Evolutionary conservation across 768 basidiomycete species (phyloP).

Genomic region (Gymnopilus dilepis): DNA sequence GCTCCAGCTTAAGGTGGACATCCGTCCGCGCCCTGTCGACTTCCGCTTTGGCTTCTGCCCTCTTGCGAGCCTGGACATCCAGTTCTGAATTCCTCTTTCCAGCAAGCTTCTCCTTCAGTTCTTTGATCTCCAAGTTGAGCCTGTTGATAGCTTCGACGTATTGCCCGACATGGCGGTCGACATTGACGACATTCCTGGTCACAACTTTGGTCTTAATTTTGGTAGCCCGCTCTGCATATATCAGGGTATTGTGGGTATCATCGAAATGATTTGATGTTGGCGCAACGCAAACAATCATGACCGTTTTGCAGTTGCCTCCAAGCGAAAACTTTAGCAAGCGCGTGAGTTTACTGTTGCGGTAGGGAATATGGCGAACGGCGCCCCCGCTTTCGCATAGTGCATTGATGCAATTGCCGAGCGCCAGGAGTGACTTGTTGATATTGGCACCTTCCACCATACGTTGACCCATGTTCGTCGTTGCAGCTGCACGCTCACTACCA

Average conservation of each 20-base stretch:
- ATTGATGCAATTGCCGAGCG: constrained; percentile 98
- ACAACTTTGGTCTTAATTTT: constrained; percentile 98
- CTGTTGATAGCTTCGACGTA: constrained; percentile 95
- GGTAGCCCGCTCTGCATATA: constrained; percentile 97
- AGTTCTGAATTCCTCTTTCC: constrained; percentile 69
- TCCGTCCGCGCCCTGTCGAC: constrained; percentile 77
- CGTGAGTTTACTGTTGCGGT: constrained; percentile 98
- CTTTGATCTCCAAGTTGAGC: constrained; percentile 81
- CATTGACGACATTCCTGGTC: constrained; percentile 93
- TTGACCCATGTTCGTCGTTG: constrained; percentile 96
- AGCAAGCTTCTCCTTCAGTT: constrained; percentile 85
- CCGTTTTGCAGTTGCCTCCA: constrained; percentile 98
- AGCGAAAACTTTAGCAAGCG: constrained; percentile 96
- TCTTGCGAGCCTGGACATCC: constrained; percentile 69
- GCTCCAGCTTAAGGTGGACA: constrained; percentile 71
- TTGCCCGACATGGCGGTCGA: constrained; percentile 92
- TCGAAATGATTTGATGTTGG: constrained; percentile 96
- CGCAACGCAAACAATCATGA: constrained; percentile 98
- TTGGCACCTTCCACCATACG: constrained; percentile 99
- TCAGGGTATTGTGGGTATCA: constrained; percentile 97
- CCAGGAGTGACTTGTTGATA: constrained; percentile 98
- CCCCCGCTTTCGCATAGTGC: constrained; percentile 95
- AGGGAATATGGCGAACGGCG: constrained; percentile 88
- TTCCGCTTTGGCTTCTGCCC: constrained; percentile 72
- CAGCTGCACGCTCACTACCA: constrained; percentile 95